Evolutionary conservation across 2,329 filamentous ascomycete species (phyloP).

Genomic region (Cryoendolithus antarcticus): DNA sequence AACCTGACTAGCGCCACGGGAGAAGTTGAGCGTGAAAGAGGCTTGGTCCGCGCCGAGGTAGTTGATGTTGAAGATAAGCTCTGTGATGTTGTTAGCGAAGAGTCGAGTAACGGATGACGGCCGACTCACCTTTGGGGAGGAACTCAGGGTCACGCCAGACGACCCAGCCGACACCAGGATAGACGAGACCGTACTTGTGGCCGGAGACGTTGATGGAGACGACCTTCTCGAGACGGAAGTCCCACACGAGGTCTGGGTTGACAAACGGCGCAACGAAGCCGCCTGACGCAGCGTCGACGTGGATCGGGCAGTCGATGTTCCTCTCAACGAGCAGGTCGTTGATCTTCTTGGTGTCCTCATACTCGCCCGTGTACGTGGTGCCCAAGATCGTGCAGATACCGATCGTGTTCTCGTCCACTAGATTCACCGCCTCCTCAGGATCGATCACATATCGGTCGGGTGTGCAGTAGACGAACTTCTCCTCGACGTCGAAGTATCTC

Average conservation of each 20-base stretch:
- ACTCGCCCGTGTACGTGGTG: slow-evolving; percentile 90
- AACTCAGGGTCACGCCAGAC: slow-evolving; percentile 76
- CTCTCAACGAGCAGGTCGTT: slow-evolving; percentile 73
- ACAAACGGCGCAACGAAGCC: slow-evolving; percentile 92
- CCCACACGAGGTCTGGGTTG: slow-evolving; percentile 72
- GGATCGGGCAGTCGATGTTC: slow-evolving; percentile 70
- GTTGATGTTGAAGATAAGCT: slow-evolving; percentile 98
- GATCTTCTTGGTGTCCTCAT: slow-evolving; percentile 85
- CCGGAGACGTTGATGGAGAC: slow-evolving; percentile 91
- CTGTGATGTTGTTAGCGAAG: slow-evolving; percentile 24
- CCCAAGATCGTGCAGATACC: slow-evolving; percentile 87
- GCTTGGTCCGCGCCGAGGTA: slow-evolving; percentile 92
- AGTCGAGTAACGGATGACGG: neutral
- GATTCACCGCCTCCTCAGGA: slow-evolving; percentile 46
- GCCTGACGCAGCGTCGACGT: slow-evolving; percentile 85
- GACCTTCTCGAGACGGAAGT: slow-evolving; percentile 79
- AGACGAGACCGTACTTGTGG: slow-evolving; percentile 73
- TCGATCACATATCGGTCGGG: slow-evolving; percentile 51
- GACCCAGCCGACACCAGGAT: slow-evolving; percentile 89
- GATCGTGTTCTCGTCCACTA: slow-evolving; percentile 62
- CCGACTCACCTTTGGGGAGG: slow-evolving; percentile 49
- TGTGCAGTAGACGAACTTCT: slow-evolving; percentile 61
- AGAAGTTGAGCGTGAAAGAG: slow-evolving; percentile 95
- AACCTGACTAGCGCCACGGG: slow-evolving; percentile 84
- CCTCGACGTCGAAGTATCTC: slow-evolving; percentile 59